Conservation (phyloP, 2,329 filamentous ascomycete species). For the Phaeophleospora eucalypticola region DNA sequence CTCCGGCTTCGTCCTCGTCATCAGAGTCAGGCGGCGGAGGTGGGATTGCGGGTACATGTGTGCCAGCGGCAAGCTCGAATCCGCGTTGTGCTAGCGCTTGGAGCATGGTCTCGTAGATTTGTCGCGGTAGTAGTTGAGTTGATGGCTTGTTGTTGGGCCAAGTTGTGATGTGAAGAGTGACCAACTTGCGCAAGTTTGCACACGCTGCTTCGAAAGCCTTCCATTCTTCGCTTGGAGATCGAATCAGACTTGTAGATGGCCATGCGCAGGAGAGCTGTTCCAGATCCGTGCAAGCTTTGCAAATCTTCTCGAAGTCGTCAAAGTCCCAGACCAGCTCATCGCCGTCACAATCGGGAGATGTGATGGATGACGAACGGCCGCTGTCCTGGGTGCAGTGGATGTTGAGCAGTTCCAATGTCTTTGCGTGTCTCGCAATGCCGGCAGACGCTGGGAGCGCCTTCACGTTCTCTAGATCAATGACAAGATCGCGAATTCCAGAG, state of each 20-base stretch:
- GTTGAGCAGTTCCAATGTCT: slow-evolving; percentile 43
- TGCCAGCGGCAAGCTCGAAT: slow-evolving; percentile 24
- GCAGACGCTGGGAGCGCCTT: slow-evolving; percentile 41
- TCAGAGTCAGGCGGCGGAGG: not conserved
- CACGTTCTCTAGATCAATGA: slow-evolving; percentile 42
- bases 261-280: slow-evolving; percentile 48
- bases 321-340: slow-evolving; percentile 44
- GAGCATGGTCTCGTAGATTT: slow-evolving; percentile 45
- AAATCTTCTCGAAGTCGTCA: slow-evolving; percentile 44
- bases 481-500: slow-evolving; percentile 41
- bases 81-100: slow-evolving; percentile 25
- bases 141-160: slow-evolving; percentile 45
- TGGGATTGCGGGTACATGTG: not conserved
- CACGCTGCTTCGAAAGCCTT: slow-evolving; percentile 36
- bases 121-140: slow-evolving; percentile 37
- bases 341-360: slow-evolving; percentile 20
- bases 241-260: slow-evolving; percentile 42
- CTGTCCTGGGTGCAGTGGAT: slow-evolving; percentile 37
- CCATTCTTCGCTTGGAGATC: slow-evolving; percentile 41
- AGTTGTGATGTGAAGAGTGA: slow-evolving; percentile 47
- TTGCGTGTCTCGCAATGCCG: slow-evolving; percentile 44
- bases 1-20: slow-evolving; percentile 11
- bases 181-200: slow-evolving; percentile 35
- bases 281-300: slow-evolving; percentile 40
- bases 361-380: slow-evolving; percentile 4